Evolutionary conservation across 164 flowering plant species (phyloP), one percentile per base, ranked within the genome.

Genomic region (Tetracentron sinense): DNA sequence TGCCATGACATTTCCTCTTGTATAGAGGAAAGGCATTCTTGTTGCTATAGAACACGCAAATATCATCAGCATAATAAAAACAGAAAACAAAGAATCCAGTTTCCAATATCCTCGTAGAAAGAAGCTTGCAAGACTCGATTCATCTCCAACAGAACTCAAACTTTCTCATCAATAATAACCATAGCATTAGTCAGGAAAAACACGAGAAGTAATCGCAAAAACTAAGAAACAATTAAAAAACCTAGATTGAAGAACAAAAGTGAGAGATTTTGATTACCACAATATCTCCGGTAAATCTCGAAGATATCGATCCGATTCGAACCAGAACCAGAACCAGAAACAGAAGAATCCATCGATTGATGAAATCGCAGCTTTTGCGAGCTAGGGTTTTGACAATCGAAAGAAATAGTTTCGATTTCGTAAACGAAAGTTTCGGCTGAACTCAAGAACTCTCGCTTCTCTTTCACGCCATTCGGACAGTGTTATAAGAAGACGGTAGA

Each of bases 251-350:
- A 6, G 10, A 17, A 17, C n/a, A 3, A 26, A 30, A 22, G 17
- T n/a, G 17, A 19, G 3, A 51, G 23, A 56, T 50, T 22, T 62
- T 1, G 47, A 11, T 61, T 80, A 84, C 88, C 84, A 28, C 83
- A 77, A 52, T 64, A 84, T 56, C 76, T 79, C 11, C 77, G 63
- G 68, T 84, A 84, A 59, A 80, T 68, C 64, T 78, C 69, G 56
- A 75, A 75, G 58, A 84, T 72, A 20, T 82, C 81, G 42, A 80
- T 11, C 19, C 23, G 58, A 54, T 47, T 54, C 15, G 64, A 52
- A 44, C 42, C 28, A 20, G 70, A 52, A 11, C n/a, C n/a, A n/a
- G n/a, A n/a, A n/a, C n/a, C n/a, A n/a, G 64, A 52, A 44, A 29
- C 28, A 20, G 70, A 52, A 11, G 48, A 66, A 28, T 58, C 56